Base-by-base conservation (phyloP, 495 filamentous ascomycete species). In the Lasiosphaeria ovina region DNA sequence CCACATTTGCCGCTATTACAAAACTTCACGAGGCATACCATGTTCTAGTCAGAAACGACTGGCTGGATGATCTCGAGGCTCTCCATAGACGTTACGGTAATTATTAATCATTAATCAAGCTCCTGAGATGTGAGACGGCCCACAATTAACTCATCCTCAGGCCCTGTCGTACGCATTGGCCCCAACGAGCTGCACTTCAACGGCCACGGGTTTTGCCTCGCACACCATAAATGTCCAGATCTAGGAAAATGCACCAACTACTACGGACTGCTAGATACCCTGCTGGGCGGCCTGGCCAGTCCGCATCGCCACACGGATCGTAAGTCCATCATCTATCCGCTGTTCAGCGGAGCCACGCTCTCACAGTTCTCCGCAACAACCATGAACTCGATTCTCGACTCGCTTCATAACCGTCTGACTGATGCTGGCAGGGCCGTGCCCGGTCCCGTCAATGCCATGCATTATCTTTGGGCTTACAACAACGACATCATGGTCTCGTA, bases 401-500 rank as follows among this genome's bases (percentile, higher is more conserved):
- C 54, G 24, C 54, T 56, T 3, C 24, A 45, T 14, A 40, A 56
- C 14, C 36, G 54, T 10, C 36, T 56, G 9, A 10, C 42, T 8
- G 12, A 45, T 32, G 16, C 14, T 3, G 4, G 38, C 16, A n/a
- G 10, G 12, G 3, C 38, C 4, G 11, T 12, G 24, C 2, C 24
- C 24, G 24, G 24, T 24, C 35, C 35, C 12, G 53, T 55, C 35
- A 56, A 56, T 14, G 54, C 14, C 14, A 56, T 36, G 4, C 54
- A 56, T 32, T 47, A 47, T 12, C 54, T 56, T 3, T 56, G 54
- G 54, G 54, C 54, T 7, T 56, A 32, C 24, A 56, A 38, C 16
- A 56, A 56, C 42, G 54, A 57, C 42, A 11, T 57, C 17, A 45
- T 57, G 38, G 54, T 57, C 36, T 57, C 54, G 16, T 57, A 57